phyloP scores from a whole-genome alignment of 148 eudicot species.

The Nyssa sinensis region DNA sequence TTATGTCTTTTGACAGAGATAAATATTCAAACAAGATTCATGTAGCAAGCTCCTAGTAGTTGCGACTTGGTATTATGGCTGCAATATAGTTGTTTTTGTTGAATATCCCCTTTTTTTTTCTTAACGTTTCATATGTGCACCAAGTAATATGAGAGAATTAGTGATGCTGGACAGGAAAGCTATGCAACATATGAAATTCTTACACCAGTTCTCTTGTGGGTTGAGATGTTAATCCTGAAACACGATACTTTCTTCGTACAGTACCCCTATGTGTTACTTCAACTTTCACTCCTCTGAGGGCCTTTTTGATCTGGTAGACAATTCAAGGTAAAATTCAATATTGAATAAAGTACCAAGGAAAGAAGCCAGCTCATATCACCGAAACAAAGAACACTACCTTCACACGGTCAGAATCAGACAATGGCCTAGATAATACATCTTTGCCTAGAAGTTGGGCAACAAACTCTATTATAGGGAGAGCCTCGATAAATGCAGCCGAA shows the following conservation, averaged over 20 bases:
- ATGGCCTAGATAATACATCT: conserved; percentile 52
- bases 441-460: conserved; percentile 66
- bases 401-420: conserved; percentile 66
- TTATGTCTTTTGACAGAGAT: too few species aligned
- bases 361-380: neutral
- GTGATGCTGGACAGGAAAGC: too few species aligned
- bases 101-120: too few species aligned
- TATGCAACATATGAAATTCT: conserved; percentile 24
- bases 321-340: neutral
- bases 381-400: conserved; percentile 38
- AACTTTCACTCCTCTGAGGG: conserved; percentile 72
- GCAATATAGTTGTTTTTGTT: neutral
- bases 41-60: neutral
- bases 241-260: conserved; percentile 71
- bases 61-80: neutral
- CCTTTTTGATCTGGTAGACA: conserved; percentile 54
- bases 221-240: conserved; percentile 69
- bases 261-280: conserved; percentile 69
- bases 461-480: conserved; percentile 67
- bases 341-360: neutral
- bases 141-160: too few species aligned
- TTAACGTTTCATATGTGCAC: neutral
- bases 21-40: too few species aligned
- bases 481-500: conserved; percentile 67
- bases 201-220: conserved; percentile 75